These are phyloP conservation scores for Plasmodium relictum DNA, from an alignment of 169 alveolate genomes.

Conservation along the genomic window DNA sequence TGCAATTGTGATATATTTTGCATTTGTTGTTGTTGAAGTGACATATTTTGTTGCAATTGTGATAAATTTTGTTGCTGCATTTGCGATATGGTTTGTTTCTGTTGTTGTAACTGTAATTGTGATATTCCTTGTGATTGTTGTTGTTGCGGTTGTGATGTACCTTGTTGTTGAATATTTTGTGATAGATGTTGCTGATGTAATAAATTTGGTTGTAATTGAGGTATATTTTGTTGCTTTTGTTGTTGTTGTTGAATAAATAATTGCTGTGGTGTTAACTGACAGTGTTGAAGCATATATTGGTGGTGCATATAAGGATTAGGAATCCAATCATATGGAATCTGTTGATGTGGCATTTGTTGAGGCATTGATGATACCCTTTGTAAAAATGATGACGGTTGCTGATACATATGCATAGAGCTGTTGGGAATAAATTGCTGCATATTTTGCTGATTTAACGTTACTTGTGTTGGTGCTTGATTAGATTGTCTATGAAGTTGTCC, in stretches of 20 bases:
- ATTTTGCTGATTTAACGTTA: conserved; percentile 33
- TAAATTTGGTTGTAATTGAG: conserved; percentile 9
- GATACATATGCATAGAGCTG: conserved; percentile 32
- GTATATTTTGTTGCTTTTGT: conserved; percentile 7
- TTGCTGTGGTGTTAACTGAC: conserved; percentile 65
- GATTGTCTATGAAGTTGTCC: conserved; percentile 59
- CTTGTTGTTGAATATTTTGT: conserved; percentile 14
- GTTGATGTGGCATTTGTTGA: conserved; percentile 38
- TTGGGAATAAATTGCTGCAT: conserved; percentile 38
- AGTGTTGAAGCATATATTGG: conserved; percentile 64
- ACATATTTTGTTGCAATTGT: background rate
- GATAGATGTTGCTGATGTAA: conserved; percentile 18
- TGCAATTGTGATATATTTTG: background rate
- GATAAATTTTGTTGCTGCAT: conserved; percentile 3
- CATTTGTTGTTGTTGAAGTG: conserved; percentile 34
- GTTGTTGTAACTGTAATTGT: conserved; percentile 5
- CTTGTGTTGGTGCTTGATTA: conserved; percentile 24
- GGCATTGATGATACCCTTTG: conserved; percentile 25
- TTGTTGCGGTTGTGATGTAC: conserved; percentile 11
- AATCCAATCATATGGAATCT: conserved; percentile 43
- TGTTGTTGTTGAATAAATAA: conserved; percentile 39
- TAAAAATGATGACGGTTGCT: conserved; percentile 37
- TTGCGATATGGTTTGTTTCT: conserved; percentile 5
- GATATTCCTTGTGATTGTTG: conserved; percentile 36
- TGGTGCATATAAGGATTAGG: conserved; percentile 66